Evolutionary conservation across 192 early-diverging fungal genomes (phyloP).

Genomic region (Allomyces macrogynus): DNA sequence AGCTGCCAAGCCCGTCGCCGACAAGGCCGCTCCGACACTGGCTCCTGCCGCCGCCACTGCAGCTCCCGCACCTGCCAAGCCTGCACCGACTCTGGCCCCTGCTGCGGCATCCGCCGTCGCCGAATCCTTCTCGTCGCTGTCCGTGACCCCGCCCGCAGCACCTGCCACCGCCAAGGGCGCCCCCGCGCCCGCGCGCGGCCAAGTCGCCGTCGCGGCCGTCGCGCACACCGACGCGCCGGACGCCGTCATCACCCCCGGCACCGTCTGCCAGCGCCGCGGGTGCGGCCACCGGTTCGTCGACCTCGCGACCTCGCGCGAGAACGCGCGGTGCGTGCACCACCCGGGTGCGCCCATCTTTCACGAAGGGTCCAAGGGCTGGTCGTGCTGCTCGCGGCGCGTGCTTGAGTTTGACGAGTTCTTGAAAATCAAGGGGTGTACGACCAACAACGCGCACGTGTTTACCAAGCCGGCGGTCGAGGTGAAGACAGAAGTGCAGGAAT

Average conservation of each 20-base stretch:
- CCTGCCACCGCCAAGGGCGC: slow-evolving; percentile 7
- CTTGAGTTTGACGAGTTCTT: slow-evolving; percentile 98
- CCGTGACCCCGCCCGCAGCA: slow-evolving; percentile 6
- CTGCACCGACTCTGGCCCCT: slow-evolving; percentile 8
- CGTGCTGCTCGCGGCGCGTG: slow-evolving; percentile 83
- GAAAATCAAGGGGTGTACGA: slow-evolving; percentile 78
- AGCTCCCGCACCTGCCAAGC: slow-evolving; percentile 8
- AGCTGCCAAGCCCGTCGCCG: slow-evolving; percentile 10
- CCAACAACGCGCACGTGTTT: slow-evolving; percentile 71
- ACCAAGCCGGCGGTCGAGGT: slow-evolving; percentile 14
- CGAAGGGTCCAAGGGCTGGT: slow-evolving; percentile 95
- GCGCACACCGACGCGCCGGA: slow-evolving; percentile 57
- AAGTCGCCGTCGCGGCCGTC: slow-evolving; percentile 31
- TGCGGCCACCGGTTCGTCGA: slow-evolving; percentile 50
- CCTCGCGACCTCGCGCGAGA: slow-evolving; percentile 28
- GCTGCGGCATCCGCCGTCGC: slow-evolving; percentile 5
- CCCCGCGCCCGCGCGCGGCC: slow-evolving; percentile 5
- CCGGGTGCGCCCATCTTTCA: slow-evolving; percentile 82
- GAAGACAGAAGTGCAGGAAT: slow-evolving; percentile 6
- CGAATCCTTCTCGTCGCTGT: slow-evolving; percentile 17
- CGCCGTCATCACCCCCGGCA: slow-evolving; percentile 43
- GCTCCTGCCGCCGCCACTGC: slow-evolving; percentile 11
- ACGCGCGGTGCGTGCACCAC: slow-evolving; percentile 63
- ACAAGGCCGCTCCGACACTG: slow-evolving; percentile 9
- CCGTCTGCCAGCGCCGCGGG: slow-evolving; percentile 62